A percentile compares a stretch with the other conserved stretches of the same genome.
These are phyloP conservation scores for Entomortierella chlamydospora DNA, from an alignment of 192 early-diverging fungal genomes.

Conservation along the genomic window DNA sequence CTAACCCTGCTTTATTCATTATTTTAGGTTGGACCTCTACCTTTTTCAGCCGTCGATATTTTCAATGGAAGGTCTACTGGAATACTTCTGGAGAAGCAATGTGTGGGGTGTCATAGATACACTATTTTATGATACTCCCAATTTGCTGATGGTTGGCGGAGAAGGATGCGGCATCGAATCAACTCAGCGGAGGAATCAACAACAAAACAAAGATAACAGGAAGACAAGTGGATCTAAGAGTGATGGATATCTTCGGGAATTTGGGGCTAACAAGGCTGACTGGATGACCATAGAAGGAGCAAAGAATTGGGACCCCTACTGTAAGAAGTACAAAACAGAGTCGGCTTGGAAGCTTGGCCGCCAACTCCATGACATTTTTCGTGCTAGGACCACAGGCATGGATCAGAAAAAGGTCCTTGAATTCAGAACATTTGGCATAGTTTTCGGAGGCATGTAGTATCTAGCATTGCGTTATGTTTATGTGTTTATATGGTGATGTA, in stretches of 20 bases:
- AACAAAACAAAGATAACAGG: background rate
- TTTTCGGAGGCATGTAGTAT: constrained; percentile 5
- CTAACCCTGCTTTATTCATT: background rate
- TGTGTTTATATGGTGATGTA: too few species aligned
- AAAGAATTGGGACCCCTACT: constrained; percentile 11
- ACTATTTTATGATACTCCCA: constrained; percentile 21
- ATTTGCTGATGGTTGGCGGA: constrained; percentile 20
- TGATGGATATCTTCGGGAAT: constrained; percentile 20
- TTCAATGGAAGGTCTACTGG: background rate
- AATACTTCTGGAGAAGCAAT: constrained; percentile 21
- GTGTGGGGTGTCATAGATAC: constrained; percentile 13
- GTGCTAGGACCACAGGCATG: background rate
- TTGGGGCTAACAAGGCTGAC: constrained; percentile 14
- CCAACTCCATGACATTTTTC: constrained; percentile 16
- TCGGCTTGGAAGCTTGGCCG: constrained; percentile 22
- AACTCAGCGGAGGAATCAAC: constrained; percentile 13
- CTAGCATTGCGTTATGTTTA: background rate
- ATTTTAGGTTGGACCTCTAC: constrained; percentile 16
- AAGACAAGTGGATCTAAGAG: constrained; percentile 14
- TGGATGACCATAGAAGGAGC: constrained; percentile 11
- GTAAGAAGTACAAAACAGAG: constrained; percentile 3
- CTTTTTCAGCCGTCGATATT: constrained; percentile 4
- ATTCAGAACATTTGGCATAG: background rate
- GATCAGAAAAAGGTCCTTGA: background rate
- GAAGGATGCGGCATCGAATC: constrained; percentile 15